Evolutionary conservation across 2,329 filamentous ascomycete species (phyloP).

Genomic region (Orbilia oligospora): DNA sequence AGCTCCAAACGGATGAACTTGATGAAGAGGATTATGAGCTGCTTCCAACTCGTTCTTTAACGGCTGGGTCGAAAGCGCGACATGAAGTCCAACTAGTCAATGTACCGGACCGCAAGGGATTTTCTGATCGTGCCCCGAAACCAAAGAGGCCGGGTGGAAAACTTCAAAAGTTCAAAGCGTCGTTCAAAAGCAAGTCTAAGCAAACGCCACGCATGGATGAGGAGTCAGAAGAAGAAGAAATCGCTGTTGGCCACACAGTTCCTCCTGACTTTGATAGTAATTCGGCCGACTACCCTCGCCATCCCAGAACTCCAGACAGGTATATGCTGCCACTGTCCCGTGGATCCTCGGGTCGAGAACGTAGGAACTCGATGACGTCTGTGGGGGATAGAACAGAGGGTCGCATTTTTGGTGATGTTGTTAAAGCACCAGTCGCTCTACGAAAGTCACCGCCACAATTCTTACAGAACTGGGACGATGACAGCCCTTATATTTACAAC

Average conservation of each 20-base stretch:
- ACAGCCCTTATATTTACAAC: constrained; percentile 41
- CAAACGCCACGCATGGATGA: neutral
- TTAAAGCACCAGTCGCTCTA: constrained; percentile 52
- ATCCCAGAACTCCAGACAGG: constrained; percentile 56
- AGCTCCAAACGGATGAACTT: constrained; percentile 54
- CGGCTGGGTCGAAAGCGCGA: constrained; percentile 32
- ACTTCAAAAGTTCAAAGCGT: constrained; percentile 38
- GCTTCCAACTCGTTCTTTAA: constrained; percentile 41
- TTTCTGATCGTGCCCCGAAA: constrained; percentile 40
- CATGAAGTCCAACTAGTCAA: constrained; percentile 45
- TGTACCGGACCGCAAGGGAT: constrained; percentile 40
- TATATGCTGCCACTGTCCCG: constrained; percentile 49
- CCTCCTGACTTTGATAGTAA: constrained; percentile 50
- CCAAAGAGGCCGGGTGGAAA: constrained; percentile 23
- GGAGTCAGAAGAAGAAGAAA: constrained; percentile 11
- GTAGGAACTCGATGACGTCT: constrained; percentile 50
- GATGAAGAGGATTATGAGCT: constrained; percentile 50
- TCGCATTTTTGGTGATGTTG: constrained; percentile 25
- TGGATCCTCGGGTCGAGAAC: constrained; percentile 41
- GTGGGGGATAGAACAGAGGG: constrained; percentile 28
- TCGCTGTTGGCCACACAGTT: constrained; percentile 27
- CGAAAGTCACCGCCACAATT: constrained; percentile 55
- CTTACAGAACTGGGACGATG: constrained; percentile 51
- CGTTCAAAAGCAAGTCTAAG: constrained; percentile 17
- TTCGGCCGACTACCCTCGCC: constrained; percentile 56